phyloP scores from a whole-genome alignment of 495 filamentous ascomycete species.

The Trichoderma asperelloides region DNA sequence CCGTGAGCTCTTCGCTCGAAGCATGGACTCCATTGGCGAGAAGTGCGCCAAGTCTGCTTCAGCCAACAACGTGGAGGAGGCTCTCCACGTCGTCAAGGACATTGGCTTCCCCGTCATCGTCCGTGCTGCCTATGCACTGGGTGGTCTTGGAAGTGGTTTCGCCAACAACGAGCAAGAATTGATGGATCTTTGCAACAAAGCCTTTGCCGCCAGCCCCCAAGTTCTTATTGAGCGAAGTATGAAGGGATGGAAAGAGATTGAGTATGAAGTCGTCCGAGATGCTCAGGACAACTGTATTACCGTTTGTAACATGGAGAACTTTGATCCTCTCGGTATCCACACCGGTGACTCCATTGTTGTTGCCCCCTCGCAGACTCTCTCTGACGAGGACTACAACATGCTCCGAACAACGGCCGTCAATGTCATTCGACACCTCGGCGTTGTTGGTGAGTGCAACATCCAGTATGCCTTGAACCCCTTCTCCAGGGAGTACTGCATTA shows the following conservation, averaged over 20 bases:
- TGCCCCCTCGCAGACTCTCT: slow-evolving; percentile 87
- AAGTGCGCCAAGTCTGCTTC: slow-evolving; percentile 97
- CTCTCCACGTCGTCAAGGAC: slow-evolving; percentile 68
- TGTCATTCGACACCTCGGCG: slow-evolving; percentile 92
- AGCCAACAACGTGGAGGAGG: slow-evolving; percentile 78
- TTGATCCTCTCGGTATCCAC: slow-evolving; percentile 95
- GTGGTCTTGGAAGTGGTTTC: slow-evolving; percentile 92
- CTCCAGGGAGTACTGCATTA: slow-evolving; percentile 96
- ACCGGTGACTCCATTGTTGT: slow-evolving; percentile 98
- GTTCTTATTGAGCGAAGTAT: slow-evolving; percentile 95
- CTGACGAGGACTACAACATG: slow-evolving; percentile 99
- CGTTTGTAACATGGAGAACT: slow-evolving; percentile 99
- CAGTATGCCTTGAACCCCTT: slow-evolving; percentile 97
- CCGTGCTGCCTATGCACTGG: slow-evolving; percentile 89
- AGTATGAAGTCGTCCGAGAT: slow-evolving; percentile 97
- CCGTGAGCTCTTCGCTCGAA: slow-evolving; percentile 89
- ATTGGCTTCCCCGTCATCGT: slow-evolving; percentile 97
- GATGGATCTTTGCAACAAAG: slow-evolving; percentile 85
- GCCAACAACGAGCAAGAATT: slow-evolving; percentile 84
- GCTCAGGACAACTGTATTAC: slow-evolving; percentile 97
- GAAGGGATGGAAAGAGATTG: slow-evolving; percentile 99
- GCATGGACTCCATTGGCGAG: slow-evolving; percentile 97
- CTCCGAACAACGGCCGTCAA: slow-evolving; percentile 97
- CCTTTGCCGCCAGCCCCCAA: slow-evolving; percentile 90
- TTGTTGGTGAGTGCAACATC: slow-evolving; percentile 98